phyloP scores from a whole-genome alignment of 148 eudicot species.

The Spergularia marina region DNA sequence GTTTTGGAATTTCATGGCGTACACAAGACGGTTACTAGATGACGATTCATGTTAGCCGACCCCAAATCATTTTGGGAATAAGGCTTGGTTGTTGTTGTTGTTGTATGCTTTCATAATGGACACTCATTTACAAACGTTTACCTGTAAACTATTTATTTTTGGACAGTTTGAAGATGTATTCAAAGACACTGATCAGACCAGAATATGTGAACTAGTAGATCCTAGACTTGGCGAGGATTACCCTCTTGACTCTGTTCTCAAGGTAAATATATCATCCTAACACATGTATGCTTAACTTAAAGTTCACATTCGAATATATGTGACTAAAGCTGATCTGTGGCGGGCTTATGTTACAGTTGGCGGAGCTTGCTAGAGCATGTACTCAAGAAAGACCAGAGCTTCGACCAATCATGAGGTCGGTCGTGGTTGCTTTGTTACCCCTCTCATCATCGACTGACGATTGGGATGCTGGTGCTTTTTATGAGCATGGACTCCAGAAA shows the following conservation, averaged over 20 bases:
- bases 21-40: too few species aligned
- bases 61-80: too few species aligned
- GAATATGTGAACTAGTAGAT: slow-evolving; percentile 53
- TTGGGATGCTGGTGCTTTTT: slow-evolving; percentile 52
- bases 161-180: slow-evolving; percentile 63
- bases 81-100: too few species aligned
- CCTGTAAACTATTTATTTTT: not conserved
- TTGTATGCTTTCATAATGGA: not conserved
- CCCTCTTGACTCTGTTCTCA: slow-evolving; percentile 56
- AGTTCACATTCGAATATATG: not conserved
- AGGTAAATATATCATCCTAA: slow-evolving; percentile 40
- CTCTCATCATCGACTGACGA: slow-evolving; percentile 53
- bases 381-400: slow-evolving; percentile 66
- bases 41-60: too few species aligned
- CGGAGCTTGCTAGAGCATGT: slow-evolving; percentile 69
- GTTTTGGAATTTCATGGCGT: too few species aligned
- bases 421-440: slow-evolving; percentile 66
- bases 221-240: slow-evolving; percentile 64
- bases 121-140: not conserved
- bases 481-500: slow-evolving; percentile 50
- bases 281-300: not conserved
- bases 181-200: slow-evolving; percentile 49
- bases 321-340: not conserved
- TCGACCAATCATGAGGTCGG: slow-evolving; percentile 88
- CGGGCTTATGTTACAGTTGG: slow-evolving; percentile 43